Evolutionary conservation across 495 filamentous ascomycete genomes (phyloP).

Genomic region (Annulohypoxylon maeteangense): DNA sequence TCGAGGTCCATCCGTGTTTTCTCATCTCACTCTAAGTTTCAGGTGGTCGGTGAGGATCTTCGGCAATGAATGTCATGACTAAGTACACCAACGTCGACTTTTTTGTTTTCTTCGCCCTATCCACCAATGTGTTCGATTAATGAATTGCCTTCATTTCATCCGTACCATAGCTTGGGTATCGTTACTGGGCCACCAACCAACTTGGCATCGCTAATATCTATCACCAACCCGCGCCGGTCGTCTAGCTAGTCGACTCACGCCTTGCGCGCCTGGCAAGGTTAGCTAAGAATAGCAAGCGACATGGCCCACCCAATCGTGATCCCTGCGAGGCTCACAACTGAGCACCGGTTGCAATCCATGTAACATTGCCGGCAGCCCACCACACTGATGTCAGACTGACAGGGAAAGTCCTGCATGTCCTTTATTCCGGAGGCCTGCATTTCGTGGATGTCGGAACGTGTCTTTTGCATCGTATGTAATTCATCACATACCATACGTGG

Average conservation of each 20-base stretch:
- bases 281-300: conserved; percentile 40
- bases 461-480: conserved; percentile 13
- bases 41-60: conserved; percentile 2
- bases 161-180: not conserved
- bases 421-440: conserved; percentile 34
- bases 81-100: not conserved
- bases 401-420: conserved; percentile 25
- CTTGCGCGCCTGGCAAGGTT: conserved; percentile 14
- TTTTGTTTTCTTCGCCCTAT: not conserved
- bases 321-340: conserved; percentile 25
- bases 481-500: conserved; percentile 14
- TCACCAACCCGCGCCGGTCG: conserved; percentile 25
- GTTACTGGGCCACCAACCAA: conserved; percentile 2
- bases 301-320: conserved; percentile 26
- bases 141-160: not conserved
- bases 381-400: conserved; percentile 41
- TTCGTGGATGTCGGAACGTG: conserved; percentile 30
- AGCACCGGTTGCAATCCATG: conserved; percentile 30
- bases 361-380: conserved; percentile 35
- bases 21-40: conserved; percentile 3
- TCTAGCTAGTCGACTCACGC: conserved; percentile 34
- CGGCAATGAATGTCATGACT: not conserved
- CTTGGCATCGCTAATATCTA: conserved; percentile 16
- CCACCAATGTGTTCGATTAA: conserved; percentile 5
- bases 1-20: not conserved